Conservation (phyloP, 1,284 basidiomycete genomes). For the Ceratobasidium sp. region DNA sequence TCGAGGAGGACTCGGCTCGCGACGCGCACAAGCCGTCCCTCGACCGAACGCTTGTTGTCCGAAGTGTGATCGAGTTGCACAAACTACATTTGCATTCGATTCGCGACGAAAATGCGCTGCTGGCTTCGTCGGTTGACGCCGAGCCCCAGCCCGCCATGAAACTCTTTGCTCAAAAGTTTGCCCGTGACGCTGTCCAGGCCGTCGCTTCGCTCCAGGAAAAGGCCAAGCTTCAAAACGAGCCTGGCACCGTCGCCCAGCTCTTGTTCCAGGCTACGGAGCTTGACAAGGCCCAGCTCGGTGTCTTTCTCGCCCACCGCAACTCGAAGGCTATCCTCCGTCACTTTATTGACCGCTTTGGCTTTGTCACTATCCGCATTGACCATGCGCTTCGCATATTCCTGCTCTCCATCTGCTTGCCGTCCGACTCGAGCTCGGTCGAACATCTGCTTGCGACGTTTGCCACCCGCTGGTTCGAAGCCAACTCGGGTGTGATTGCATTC, state of each 20-base stretch:
- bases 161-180: conserved; percentile 76
- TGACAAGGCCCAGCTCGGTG: conserved; percentile 81
- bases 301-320: conserved; percentile 75
- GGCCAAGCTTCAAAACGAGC: conserved; percentile 64
- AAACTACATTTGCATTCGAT: conserved; percentile 72
- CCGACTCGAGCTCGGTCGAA: conserved; percentile 71
- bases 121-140: conserved; percentile 49
- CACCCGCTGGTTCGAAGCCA: conserved; percentile 87
- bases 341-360: conserved; percentile 87
- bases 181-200: conserved; percentile 73
- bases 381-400: conserved; percentile 88
- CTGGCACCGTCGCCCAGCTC: conserved; percentile 73
- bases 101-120: conserved; percentile 55
- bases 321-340: conserved; percentile 78
- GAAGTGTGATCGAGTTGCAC: conserved; percentile 81
- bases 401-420: conserved; percentile 76
- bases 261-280: conserved; percentile 86
- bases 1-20: conserved; percentile 66
- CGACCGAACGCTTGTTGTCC: conserved; percentile 85
- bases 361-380: conserved; percentile 83
- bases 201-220: conserved; percentile 66
- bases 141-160: conserved; percentile 66
- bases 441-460: conserved; percentile 71
- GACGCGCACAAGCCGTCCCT: conserved; percentile 69
- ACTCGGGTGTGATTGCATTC: conserved; percentile 75